Conservation (phyloP, 371 early-diverging fungal genomes). For the Mucor mucedo region DNA sequence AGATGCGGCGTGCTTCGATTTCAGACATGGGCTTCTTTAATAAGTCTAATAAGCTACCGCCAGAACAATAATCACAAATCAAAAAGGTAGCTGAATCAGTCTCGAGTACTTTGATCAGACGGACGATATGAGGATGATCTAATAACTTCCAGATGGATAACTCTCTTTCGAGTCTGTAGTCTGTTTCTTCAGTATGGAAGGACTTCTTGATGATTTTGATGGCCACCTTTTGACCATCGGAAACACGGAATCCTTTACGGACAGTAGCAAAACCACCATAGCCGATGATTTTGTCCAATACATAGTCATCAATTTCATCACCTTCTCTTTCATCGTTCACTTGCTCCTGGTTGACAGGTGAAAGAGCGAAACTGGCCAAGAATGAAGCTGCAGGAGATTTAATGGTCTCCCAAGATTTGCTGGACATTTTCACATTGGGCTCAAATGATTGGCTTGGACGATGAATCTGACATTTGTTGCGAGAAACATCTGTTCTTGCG, state of each 20-base stretch:
- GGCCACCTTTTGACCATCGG: conserved; percentile 47
- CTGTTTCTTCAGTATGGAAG: conserved; percentile 3
- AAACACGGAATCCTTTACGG: conserved; percentile 55
- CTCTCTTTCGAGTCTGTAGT: conserved; percentile 52
- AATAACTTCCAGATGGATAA: conserved; percentile 68
- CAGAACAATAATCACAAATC: conserved; percentile 67
- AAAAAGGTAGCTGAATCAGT: conserved; percentile 67
- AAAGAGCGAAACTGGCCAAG: conserved; percentile 54
- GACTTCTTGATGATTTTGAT: conserved; percentile 53
- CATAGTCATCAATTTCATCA: conserved; percentile 70
- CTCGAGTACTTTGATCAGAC: conserved; percentile 65
- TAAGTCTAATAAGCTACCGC: conserved; percentile 55
- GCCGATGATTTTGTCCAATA: conserved; percentile 61
- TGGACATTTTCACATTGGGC: conserved; percentile 29
- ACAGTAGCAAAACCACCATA: conserved; percentile 71
- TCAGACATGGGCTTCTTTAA: conserved; percentile 54
- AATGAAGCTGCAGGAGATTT: conserved; percentile 66
- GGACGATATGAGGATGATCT: conserved; percentile 68
- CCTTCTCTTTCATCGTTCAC: conserved; percentile 56
- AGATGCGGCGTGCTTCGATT: conserved; percentile 51
- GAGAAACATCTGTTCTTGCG: conserved; percentile 12
- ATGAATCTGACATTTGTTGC: conserved; percentile 31
- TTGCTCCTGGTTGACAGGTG: conserved; percentile 12
- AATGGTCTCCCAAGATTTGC: conserved; percentile 52
- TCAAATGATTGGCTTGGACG: conserved; percentile 18